These are phyloP conservation scores for Lasiosphaeriaceae sp. DNA, from an alignment of 495 filamentous ascomycete genomes.

Conservation along the genomic window DNA sequence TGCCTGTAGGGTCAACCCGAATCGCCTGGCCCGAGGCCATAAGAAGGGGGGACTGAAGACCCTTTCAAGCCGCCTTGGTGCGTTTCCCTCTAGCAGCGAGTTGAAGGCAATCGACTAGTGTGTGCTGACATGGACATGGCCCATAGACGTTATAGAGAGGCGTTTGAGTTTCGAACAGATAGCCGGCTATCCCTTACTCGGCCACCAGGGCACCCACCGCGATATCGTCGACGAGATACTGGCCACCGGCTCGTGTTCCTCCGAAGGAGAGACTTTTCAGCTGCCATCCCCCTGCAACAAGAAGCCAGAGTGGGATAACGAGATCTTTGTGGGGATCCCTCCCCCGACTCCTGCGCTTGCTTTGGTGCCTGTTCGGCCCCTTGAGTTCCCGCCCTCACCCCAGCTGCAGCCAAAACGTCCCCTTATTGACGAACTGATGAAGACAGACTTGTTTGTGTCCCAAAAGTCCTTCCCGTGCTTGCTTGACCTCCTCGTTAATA, in stretches of 20 bases:
- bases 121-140: neutral
- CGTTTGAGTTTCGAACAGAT: conserved; percentile 33
- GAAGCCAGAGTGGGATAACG: conserved; percentile 19
- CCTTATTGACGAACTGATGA: conserved; percentile 36
- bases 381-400: conserved; percentile 32
- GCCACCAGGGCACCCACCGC: conserved; percentile 9
- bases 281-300: conserved; percentile 16
- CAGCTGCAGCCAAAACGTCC: conserved; percentile 17
- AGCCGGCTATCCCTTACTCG: conserved; percentile 11
- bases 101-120: neutral
- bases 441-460: conserved; percentile 39
- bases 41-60: conserved; percentile 53
- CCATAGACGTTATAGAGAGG: conserved; percentile 31
- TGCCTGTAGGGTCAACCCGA: conserved; percentile 45
- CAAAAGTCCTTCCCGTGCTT: neutral
- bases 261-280: conserved; percentile 9
- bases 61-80: conserved; percentile 45
- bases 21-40: conserved; percentile 45
- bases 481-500: neutral
- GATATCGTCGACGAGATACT: conserved; percentile 14
- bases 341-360: conserved; percentile 18
- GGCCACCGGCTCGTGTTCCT: conserved; percentile 1
- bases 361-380: conserved; percentile 17
- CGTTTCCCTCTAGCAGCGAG: conserved; percentile 18
- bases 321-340: conserved; percentile 17